Conservation (phyloP, 768 basidiomycete species). For the Auricularia heimuer region DNA sequence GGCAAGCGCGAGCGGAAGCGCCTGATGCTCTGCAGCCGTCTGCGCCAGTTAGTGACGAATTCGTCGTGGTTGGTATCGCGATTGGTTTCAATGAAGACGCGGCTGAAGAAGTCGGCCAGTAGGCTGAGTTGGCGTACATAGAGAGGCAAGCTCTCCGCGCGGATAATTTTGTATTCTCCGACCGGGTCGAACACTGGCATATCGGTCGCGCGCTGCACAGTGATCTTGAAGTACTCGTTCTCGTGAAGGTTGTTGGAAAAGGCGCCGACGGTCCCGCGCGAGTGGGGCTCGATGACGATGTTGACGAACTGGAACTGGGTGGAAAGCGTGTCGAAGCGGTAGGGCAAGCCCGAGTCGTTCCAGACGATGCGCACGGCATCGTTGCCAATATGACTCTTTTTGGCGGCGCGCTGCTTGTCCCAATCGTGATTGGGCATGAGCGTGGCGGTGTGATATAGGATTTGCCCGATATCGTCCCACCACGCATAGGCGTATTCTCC, state of each 20-base stretch:
- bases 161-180: conserved; percentile 90
- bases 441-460: conserved; percentile 91
- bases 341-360: conserved; percentile 91
- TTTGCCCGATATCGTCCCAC: conserved; percentile 97
- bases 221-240: conserved; percentile 94
- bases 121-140: conserved; percentile 82
- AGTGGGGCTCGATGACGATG: conserved; percentile 92
- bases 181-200: conserved; percentile 94
- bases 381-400: conserved; percentile 95
- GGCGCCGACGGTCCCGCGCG: conserved; percentile 71
- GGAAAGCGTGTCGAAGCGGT: conserved; percentile 81
- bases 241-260: conserved; percentile 79
- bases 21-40: conserved; percentile 68
- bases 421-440: conserved; percentile 80
- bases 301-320: conserved; percentile 97
- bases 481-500: conserved; percentile 97
- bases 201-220: conserved; percentile 74
- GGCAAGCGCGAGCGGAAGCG: conserved; percentile 35
- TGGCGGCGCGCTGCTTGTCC: conserved; percentile 66
- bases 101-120: conserved; percentile 83
- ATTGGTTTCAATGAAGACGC: conserved; percentile 68
- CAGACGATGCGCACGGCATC: conserved; percentile 93
- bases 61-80: conserved; percentile 62
- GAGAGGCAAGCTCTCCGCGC: conserved; percentile 76
- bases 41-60: conserved; percentile 83